Conservation (phyloP, 352 stramenopile genomes). For the Phytophthora vignae region DNA sequence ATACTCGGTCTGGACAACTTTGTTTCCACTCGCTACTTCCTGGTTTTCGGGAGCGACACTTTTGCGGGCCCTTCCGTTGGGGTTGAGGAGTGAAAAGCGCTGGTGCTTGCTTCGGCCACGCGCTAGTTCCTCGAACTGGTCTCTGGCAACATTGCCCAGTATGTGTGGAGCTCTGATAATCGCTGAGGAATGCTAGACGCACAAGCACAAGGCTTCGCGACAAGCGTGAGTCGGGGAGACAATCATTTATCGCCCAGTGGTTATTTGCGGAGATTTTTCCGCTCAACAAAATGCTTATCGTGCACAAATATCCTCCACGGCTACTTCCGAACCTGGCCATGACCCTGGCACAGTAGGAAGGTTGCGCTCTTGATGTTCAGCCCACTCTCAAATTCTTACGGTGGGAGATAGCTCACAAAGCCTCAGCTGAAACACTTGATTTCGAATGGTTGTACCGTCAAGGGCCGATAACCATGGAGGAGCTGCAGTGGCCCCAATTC, state of each 20-base stretch:
- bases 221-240: neutral
- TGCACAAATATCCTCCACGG: constrained; percentile 3
- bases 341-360: neutral
- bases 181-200: neutral
- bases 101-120: constrained; percentile 61
- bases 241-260: constrained; percentile 3
- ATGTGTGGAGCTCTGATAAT: constrained; percentile 56
- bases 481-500: neutral
- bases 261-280: constrained; percentile 1
- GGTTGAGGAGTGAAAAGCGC: constrained; percentile 54
- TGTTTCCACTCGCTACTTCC: constrained; percentile 54
- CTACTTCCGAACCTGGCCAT: neutral
- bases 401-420: neutral
- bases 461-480: neutral
- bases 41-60: constrained; percentile 48
- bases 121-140: constrained; percentile 70
- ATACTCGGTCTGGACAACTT: constrained; percentile 52
- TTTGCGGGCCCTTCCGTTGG: constrained; percentile 55
- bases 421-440: neutral
- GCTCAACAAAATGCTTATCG: neutral
- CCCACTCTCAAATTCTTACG: constrained; percentile 1
- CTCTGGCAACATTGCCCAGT: constrained; percentile 47
- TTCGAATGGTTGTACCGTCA: neutral
- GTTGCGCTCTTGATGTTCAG: neutral
- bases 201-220: no score